Evolutionary conservation across 129 eudicot species (phyloP), one percentile per base, ranked within the genome.

Genomic region (Flaveria ramosissima): DNA sequence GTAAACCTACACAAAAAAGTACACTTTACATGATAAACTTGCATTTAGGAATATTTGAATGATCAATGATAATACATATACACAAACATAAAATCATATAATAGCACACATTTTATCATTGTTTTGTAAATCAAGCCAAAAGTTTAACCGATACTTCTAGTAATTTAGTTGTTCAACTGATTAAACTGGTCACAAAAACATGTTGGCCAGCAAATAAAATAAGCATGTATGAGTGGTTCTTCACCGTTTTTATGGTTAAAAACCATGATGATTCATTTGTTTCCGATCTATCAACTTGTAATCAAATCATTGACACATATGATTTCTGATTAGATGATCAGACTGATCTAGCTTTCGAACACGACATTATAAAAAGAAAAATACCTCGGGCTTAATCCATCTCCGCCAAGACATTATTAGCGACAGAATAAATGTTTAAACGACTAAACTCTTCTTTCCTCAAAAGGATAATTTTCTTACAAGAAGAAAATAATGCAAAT

Each of bases 381-480:
- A 7, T 76, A 86, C 85, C 87, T 83, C 89, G 0, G 86, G 86
- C 60, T 72, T 86, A 9, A 86, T 42, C 86, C 89, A 86, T 76
- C 86, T 76, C 6, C 19, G 76, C 69, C 80, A 76, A 61, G 78
- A 70, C 81, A 82, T 76, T 57, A 17, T 24, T 59, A 72, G 50
- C 3, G 74, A 57, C 13, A 67, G 56, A 74, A 55, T n/a, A 23
- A 50, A 9, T 3, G 30, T 7, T 62, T n/a, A 47, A 27, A 62
- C 0, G 74, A 36, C n/a, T 2, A 3, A 7, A 68, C 7, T 14
- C 4, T 24, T 6, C 3, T 48, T n/a, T 59, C 7, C 0, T 2
- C 2, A 4, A 57, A 62, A 36, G 41, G 4, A 48, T 66, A 24
- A 12, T 48, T 10, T 39, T 20, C 41, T 70, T 26, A 13, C 43